Base-by-base conservation (phyloP, 2,329 filamentous ascomycete genomes). In the Ceratocystis variospora region DNA sequence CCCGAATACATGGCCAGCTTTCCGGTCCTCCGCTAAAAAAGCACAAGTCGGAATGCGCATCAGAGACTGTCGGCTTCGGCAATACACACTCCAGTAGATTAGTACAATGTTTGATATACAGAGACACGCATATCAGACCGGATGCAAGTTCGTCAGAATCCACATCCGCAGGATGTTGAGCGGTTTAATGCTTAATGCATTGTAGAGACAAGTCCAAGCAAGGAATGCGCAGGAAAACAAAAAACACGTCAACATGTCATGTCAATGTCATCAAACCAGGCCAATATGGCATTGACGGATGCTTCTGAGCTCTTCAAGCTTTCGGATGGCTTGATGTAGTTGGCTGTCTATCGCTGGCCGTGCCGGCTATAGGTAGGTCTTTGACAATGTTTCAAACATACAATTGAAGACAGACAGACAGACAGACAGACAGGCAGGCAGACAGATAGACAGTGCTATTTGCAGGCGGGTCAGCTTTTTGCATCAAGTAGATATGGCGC, bases 111-210 rank as follows among this genome's bases (percentile, higher is more conserved):
- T 57, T 57, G 28, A 57, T 57, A 25, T 57, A 28, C 53, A 57
- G 4, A 57, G 25, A 57, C 33, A 57, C 12, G 12, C 25, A 31
- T 57, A 37, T 57, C 28, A 57, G 53, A 57, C 53, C 28, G 53
- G 53, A 31, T 57, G 53, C 25, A 57, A 17, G 53, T 37, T 57
- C 53, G 53, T 57, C 53, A 33, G 53, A 57, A n/a, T 57, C 33
- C 25, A 22, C 25, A 3, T 22, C 22, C 10, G 53, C 53, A 57
- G 53, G 15, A 50, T 22, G 46, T 25, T 25, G 48, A 25, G 15
- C 15, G 19, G 19, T 53, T 53, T 8, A 15, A 53, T 53, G 48
- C 25, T 53, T 53, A 25, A 53, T 53, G 12, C 48, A 10, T 19
- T 19, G 48, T 2, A 17, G 19, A 19, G 48, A 25, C 4, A 57